Evolutionary conservation across 495 filamentous ascomycete genomes (phyloP), one percentile per base, ranked within the genome.

Genomic region (Talaromyces nanjingensis): DNA sequence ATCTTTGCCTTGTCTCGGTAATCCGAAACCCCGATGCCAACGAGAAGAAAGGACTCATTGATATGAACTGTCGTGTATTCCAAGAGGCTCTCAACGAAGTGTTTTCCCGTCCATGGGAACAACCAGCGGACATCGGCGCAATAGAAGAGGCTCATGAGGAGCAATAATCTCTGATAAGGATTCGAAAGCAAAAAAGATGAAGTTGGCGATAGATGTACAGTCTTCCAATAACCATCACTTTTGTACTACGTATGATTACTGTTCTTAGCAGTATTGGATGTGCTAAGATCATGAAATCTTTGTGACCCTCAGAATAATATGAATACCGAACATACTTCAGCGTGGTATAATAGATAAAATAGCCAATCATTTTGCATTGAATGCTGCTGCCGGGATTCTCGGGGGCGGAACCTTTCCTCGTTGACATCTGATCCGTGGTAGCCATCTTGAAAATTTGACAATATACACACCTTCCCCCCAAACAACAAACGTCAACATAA

Each of bases 1-100:
- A 83, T 63, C 78, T 92, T 18, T 88, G 88, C 14, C 81, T 92
- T 12, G 89, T 92, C 25, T 89, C 88, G 4, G 85, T 91, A 64
- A 89, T 90, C 72, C 87, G 86, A 66, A 87, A 91, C 60, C 77
- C 77, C 6, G 77, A 79, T 55, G 78, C 81, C 34, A 79, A 81
- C 56, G 80, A 84, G 64, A 85, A 84, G 60, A 82, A 84, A 62
- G 81, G 79, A 4, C 69, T 87, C 22, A 83, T 86, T 53, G 84
- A 87, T 68, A 84, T 86, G 73, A 87, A 87, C 59, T 81, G 84
- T 25, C 82, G 84, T 45, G 79, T 81, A 0, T 86, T 87, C 67
- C 84, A 86, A 63, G 78, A 84, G 22, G 84, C 83, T 5, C 70
- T 87, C 22, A 79, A 84, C 20, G 78, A 84, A 45, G 84, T 87